Evolutionary conservation across 192 early-diverging fungal species (phyloP), one percentile per base, ranked within the genome.

Genomic region (Spizellomyces sp.): DNA sequence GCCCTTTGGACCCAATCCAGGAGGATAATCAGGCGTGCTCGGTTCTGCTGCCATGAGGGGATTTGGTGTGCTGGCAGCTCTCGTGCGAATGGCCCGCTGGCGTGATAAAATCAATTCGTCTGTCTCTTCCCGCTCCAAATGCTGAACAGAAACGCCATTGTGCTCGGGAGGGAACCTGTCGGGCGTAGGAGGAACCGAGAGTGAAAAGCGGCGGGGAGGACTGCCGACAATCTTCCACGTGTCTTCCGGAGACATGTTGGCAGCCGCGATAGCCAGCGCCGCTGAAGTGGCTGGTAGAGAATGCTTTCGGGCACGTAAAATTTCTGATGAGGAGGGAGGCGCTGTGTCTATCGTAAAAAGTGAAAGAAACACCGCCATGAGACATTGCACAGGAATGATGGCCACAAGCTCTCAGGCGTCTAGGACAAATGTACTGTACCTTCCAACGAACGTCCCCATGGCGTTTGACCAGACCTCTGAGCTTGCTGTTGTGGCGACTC

Each of bases 151-250:
- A 75, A 43, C 72, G 66, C 85, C 83, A 84, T 58, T 84, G 84
- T 43, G 81, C 84, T 77, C 43, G 70, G 14, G 14, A 19, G 50
- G 50, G 27, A 36, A 36, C 4, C 50, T 54, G 73, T 77, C 87
- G 69, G 58, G 89, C 75, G 50, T 83, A 74, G 88, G 77, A 17
- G 83, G 80, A 14, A 81, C 75, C 9, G 87, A 82, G 7, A 78
- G 64, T 6, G 80, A 72, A 19, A 74, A 62, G 27, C 74, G 48
- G 36, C 83, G 75, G 12, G 88, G 86, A 6, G 88, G 87, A 71
- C 78, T 85, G n/a, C 85, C 86, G 43, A 87, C 84, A 48, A 76
- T 73, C 63, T 85, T 89, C 88, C 88, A 89, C 74, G 47, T 76
- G 10, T 81, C 45, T 52, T 71, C 73, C 14, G 64, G 47, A 15